Percentiles rank a stretch among this genome's conserved stretches.
These are phyloP conservation scores for Penicillium nucicola DNA, from an alignment of 495 filamentous ascomycete species.

Conservation along the genomic window DNA sequence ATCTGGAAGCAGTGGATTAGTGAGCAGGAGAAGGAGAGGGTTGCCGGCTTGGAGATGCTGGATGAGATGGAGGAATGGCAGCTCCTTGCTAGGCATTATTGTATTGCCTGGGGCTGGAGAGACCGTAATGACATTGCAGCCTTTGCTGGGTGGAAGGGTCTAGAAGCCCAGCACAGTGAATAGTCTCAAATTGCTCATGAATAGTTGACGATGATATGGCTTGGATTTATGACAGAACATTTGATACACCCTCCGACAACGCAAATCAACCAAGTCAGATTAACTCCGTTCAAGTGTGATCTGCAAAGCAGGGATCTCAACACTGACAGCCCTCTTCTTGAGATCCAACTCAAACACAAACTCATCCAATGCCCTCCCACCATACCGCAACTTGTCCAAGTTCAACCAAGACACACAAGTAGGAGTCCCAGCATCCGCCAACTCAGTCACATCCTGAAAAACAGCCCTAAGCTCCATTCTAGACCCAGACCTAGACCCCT, in stretches of 20 bases:
- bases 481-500: constrained; percentile 3
- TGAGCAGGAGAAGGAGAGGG: constrained; percentile 72
- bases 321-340: constrained; percentile 35
- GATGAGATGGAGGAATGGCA: constrained; percentile 97
- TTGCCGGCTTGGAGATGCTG: constrained; percentile 76
- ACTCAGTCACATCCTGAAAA: constrained; percentile 36
- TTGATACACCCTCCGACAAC: neutral
- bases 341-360: constrained; percentile 46
- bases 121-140: constrained; percentile 29
- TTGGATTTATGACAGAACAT: neutral
- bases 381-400: constrained; percentile 42
- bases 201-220: neutral
- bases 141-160: constrained; percentile 39
- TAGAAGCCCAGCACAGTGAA: constrained; percentile 25
- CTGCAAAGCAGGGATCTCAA: constrained; percentile 44
- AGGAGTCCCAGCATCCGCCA: constrained; percentile 23
- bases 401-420: constrained; percentile 47
- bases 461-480: constrained; percentile 43
- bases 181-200: constrained; percentile 2
- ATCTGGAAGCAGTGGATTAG: constrained; percentile 75
- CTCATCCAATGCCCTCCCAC: constrained; percentile 44
- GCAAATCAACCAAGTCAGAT: neutral
- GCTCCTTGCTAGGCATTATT: constrained; percentile 84
- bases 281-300: constrained; percentile 9
- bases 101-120: constrained; percentile 81